These are phyloP conservation scores for Solanum ahanhuiri DNA, from an alignment of 257 asterid genomes.

Conservation along the genomic window DNA sequence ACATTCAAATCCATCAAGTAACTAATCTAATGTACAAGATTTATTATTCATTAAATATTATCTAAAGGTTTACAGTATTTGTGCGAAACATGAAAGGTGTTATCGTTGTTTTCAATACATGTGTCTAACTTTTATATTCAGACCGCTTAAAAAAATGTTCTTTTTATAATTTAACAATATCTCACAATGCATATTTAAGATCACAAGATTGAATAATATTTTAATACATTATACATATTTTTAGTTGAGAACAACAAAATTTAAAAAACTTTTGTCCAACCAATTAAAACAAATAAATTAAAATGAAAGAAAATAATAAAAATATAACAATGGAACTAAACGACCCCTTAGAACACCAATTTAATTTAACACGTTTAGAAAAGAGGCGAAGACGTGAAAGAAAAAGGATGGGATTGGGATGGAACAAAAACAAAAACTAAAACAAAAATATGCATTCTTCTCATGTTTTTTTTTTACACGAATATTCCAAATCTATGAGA, in stretches of 20 bases:
- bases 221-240: too few relatives aligned
- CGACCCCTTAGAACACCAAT: background rate
- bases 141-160: too few relatives aligned
- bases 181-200: background rate
- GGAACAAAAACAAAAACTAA: background rate
- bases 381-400: background rate
- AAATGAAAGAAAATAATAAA: too few relatives aligned
- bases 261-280: background rate
- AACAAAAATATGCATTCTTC: background rate
- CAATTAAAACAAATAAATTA: background rate
- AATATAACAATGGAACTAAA: background rate
- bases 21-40: too few relatives aligned
- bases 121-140: too few relatives aligned
- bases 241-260: too few relatives aligned
- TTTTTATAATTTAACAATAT: too few relatives aligned
- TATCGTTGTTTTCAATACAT: too few relatives aligned
- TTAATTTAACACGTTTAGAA: background rate
- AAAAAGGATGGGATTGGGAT: background rate
- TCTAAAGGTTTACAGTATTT: background rate
- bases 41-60: too few relatives aligned
- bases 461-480: background rate
- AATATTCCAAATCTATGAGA: background rate
- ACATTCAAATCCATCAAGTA: background rate
- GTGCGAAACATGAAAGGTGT: background rate
- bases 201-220: too few relatives aligned